Evolutionary conservation across 495 filamentous ascomycete species (phyloP), one percentile per base, ranked within the genome.

Genomic region (Halenospora varia): DNA sequence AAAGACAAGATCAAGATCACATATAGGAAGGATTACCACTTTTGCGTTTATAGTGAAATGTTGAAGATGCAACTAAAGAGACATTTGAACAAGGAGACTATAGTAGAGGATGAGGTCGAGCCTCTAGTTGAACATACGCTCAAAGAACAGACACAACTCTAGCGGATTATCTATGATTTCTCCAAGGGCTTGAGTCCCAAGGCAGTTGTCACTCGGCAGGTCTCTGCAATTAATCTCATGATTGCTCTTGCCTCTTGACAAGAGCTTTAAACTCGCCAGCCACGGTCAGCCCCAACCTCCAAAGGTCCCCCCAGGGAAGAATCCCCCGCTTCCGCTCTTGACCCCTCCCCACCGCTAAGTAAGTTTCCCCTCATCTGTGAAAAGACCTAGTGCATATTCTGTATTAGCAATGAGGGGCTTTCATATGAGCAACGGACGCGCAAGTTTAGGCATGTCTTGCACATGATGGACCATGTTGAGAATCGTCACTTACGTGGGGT

Each of bases 11-110:
- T 62, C 35, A 24, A 56, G 17, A 44, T 1, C 0, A 39, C 1
- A 53, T 44, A 61, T 25, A 52, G 49, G 41, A 62, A 65, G 42
- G 62, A 65, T 57, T 65, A 59, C 47, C 56, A 59, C 56, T 60
- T 29, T 46, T 26, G 39, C 18, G 44, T 65, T 22, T 46, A 65
- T 48, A 62, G 63, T 53, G 29, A 59, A 40, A 58, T 60, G 29
- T 63, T 65, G 23, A 65, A 60, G 46, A 60, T 50, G 26, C 25
- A 60, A 53, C 46, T 63, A 24, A 59, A 62, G 1, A 41, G 55
- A 48, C 42, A 2, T 13, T 23, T 25, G 24, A 48, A 60, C 20
- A 22, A 51, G n/a, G n/a, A n/a, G 24, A 42, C 59, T 18, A 42
- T 62, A 19, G 54, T 56, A n/a, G 49, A 62, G 25, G 23, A 39